Percentiles rank a stretch among this genome's conserved stretches.
Evolutionary conservation across 805 yeast species (phyloP).

Genomic region (Kregervanrija pseudodelftensis): DNA sequence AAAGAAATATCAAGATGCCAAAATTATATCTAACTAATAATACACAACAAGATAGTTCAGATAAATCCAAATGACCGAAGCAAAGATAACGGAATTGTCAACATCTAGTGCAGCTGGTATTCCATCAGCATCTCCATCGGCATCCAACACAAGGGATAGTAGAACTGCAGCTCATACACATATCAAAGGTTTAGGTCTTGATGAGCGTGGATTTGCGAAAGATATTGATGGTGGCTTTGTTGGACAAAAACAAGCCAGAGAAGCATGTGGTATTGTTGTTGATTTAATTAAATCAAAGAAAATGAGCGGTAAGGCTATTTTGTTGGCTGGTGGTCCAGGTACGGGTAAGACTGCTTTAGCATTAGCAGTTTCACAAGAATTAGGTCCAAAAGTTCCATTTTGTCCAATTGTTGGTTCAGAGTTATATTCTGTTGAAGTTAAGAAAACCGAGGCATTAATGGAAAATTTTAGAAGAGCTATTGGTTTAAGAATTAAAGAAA

Average conservation of each 20-base stretch:
- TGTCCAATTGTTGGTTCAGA: conserved; percentile 95
- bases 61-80: conserved; percentile 2
- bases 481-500: conserved; percentile 93
- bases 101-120: conserved; percentile 8
- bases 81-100: neutral
- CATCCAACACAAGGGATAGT: conserved; percentile 18
- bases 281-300: conserved; percentile 91
- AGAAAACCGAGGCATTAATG: conserved; percentile 92
- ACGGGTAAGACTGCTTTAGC: conserved; percentile 99
- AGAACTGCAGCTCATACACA: conserved; percentile 91
- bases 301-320: conserved; percentile 93
- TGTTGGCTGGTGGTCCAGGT: conserved; percentile 97
- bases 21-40: too few species aligned
- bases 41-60: neutral
- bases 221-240: conserved; percentile 91
- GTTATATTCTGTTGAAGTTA: conserved; percentile 81
- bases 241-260: conserved; percentile 91
- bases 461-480: conserved; percentile 95
- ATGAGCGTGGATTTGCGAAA: conserved; percentile 80
- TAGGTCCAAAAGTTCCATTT: conserved; percentile 80
- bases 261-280: conserved; percentile 90
- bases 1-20: too few species aligned
- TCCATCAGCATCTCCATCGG: conserved; percentile 9
- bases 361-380: conserved; percentile 76
- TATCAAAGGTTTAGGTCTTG: conserved; percentile 93